Evolutionary conservation across 768 basidiomycete species (phyloP), one percentile per base, ranked within the genome.

Genomic region (Chalciporus piperatus): DNA sequence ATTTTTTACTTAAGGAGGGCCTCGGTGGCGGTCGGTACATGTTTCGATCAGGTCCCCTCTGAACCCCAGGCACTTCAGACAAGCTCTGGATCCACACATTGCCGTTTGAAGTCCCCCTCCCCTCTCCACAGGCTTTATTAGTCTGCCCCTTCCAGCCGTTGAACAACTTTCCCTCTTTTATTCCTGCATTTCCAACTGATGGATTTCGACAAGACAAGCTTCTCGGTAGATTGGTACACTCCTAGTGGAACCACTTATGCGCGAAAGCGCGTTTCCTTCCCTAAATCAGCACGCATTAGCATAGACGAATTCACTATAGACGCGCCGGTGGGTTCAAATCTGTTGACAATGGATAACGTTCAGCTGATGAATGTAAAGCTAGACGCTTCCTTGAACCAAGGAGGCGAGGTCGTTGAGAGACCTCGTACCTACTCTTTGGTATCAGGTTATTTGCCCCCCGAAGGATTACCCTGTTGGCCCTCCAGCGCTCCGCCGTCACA

Each of bases 211-310:
- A 65, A 59, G 51, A 61, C 69, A 11, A 67, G 56, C 12, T 61
- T 70, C 40, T 63, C 59, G 11, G 63, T 69, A 10, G 68, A 69
- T 41, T 67, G 62, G 57, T 69, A 58, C 46, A 63, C 59, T 14
- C 63, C 67, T 11, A n/a, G n/a, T n/a, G 60, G 63, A n/a, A 69
- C 65, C 48, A 61, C 42, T 42, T 64, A 50, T 37, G 50, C 49
- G 5, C 56, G 58, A 25, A 59, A 64, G 22, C 69, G 65, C 10
- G 55, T 69, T 16, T 69, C 69, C 5, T 69, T 69, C 32, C 69
- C 67, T n/a, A 70, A 58, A 47, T 70, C 69, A 13, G 63, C 59
- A 48, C 57, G 62, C 52, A 69, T 67, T 11, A 70, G 65, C 44
- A 47, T 64, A 25, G 68, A 69, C 40, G 68, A 69, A 52, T 50